Evolutionary conservation across 495 filamentous ascomycete genomes (phyloP).

Genomic region (Staphylotrichum longicolle): DNA sequence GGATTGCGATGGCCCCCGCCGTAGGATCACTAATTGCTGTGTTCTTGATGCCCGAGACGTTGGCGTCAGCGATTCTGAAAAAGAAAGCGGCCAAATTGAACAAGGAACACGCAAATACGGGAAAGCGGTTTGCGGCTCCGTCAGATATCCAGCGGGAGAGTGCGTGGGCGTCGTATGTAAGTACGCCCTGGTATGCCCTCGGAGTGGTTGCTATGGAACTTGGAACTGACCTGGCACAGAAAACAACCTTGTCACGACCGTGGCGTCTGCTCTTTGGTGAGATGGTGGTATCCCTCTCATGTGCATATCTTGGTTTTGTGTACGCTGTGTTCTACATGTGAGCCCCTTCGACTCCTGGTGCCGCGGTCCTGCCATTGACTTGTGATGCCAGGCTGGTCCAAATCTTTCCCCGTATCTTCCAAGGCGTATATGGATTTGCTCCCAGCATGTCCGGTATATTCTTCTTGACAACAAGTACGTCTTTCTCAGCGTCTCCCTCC

Average conservation of each 20-base stretch:
- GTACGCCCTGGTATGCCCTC: background rate
- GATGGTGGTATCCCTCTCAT: slow-evolving; percentile 60
- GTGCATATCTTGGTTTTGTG: slow-evolving; percentile 59
- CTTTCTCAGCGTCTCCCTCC: background rate
- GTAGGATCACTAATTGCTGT: slow-evolving; percentile 36
- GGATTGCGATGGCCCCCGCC: slow-evolving; percentile 46
- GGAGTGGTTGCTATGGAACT: too few species aligned
- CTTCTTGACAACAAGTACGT: slow-evolving; percentile 30
- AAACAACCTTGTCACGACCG: slow-evolving; percentile 42
- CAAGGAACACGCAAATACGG: slow-evolving; percentile 28
- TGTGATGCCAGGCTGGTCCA: slow-evolving; percentile 44
- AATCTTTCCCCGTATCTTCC: slow-evolving; percentile 58
- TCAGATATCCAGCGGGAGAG: slow-evolving; percentile 22
- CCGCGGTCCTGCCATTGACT: too few species aligned
- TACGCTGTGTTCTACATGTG: slow-evolving; percentile 72
- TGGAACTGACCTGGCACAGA: slow-evolving; percentile 13
- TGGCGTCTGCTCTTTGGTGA: slow-evolving; percentile 57
- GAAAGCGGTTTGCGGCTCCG: slow-evolving; percentile 22
- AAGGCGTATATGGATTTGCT: slow-evolving; percentile 42
- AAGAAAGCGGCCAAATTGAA: slow-evolving; percentile 48
- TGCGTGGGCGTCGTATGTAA: slow-evolving; percentile 27
- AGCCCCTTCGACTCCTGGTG: background rate
- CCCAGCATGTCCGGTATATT: slow-evolving; percentile 35
- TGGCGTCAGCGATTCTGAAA: slow-evolving; percentile 48
- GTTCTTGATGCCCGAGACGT: slow-evolving; percentile 48